These are phyloP conservation scores for Melaleuca alternifolia DNA, from an alignment of 345 rosid species.

Conservation along the genomic window DNA sequence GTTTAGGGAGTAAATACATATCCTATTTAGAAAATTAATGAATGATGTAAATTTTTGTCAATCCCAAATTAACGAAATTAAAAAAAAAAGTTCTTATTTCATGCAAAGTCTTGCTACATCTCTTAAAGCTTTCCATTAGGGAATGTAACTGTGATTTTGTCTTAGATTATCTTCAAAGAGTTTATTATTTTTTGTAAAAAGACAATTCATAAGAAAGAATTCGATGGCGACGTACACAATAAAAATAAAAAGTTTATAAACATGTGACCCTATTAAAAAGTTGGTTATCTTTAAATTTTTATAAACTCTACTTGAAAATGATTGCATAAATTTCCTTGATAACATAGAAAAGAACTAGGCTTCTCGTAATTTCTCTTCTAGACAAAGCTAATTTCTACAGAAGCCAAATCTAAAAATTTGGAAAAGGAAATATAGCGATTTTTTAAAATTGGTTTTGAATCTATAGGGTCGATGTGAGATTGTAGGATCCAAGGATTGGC, in stretches of 20 bases:
- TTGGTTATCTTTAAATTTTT: background rate
- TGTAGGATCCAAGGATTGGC: background rate
- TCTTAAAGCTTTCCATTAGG: background rate
- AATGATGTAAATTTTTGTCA: background rate
- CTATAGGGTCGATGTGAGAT: background rate
- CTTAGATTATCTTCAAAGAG: background rate
- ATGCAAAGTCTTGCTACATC: background rate
- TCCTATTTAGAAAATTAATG: background rate
- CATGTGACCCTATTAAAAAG: background rate
- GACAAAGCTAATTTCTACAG: background rate
- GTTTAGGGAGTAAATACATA: background rate
- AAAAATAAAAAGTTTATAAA: background rate
- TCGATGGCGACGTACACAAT: background rate
- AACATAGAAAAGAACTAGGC: rapidly evolving
- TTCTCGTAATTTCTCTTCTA: background rate
- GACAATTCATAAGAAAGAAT: background rate
- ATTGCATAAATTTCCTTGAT: rapidly evolving
- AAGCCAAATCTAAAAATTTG: background rate
- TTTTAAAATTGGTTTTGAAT: background rate
- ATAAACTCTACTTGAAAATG: background rate
- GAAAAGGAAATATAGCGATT: background rate
- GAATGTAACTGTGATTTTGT: background rate
- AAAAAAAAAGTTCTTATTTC: too few species aligned
- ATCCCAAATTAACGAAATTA: background rate
- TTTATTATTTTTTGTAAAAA: background rate